phyloP scores from a whole-genome alignment of 2,329 filamentous ascomycete genomes.

The Aplosporella prunicola region DNA sequence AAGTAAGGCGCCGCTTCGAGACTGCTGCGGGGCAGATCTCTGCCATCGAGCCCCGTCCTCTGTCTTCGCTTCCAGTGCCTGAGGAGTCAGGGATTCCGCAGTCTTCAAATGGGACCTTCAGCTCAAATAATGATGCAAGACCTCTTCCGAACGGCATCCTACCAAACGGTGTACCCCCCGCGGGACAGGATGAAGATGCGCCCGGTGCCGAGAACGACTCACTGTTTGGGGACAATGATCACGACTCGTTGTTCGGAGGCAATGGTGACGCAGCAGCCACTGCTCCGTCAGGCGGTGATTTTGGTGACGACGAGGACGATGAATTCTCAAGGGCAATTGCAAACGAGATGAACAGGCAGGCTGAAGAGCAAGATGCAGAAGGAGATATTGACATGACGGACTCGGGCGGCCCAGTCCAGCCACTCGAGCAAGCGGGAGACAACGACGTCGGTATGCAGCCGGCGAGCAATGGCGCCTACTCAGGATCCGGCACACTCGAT shows the following conservation, averaged over 20 bases:
- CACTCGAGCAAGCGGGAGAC: constrained; percentile 15
- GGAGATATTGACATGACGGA: constrained; percentile 38
- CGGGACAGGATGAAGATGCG: constrained; percentile 42
- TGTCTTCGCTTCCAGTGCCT: constrained; percentile 65
- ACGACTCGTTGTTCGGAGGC: constrained; percentile 83
- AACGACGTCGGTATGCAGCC: not conserved
- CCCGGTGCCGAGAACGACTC: constrained; percentile 63
- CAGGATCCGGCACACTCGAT: not conserved
- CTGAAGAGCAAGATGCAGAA: constrained; percentile 33
- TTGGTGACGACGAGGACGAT: constrained; percentile 74
- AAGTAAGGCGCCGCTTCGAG: constrained; percentile 64
- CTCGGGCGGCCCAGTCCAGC: constrained; percentile 34
- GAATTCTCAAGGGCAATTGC: constrained; percentile 70
- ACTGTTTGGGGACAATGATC: constrained; percentile 66
- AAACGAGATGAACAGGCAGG: constrained; percentile 35
- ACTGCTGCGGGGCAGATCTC: constrained; percentile 77
- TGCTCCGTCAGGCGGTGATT: constrained; percentile 40
- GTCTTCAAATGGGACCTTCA: constrained; percentile 56
- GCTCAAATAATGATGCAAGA: constrained; percentile 59
- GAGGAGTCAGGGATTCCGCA: constrained; percentile 53
- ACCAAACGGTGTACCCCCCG: constrained; percentile 26
- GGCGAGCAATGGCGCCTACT: not conserved
- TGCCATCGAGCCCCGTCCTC: constrained; percentile 73
- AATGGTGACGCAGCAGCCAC: constrained; percentile 42
- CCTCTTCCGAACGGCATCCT: constrained; percentile 48